phyloP scores from a whole-genome alignment of 257 asterid genomes.

The Solanum bulbocastanum region DNA sequence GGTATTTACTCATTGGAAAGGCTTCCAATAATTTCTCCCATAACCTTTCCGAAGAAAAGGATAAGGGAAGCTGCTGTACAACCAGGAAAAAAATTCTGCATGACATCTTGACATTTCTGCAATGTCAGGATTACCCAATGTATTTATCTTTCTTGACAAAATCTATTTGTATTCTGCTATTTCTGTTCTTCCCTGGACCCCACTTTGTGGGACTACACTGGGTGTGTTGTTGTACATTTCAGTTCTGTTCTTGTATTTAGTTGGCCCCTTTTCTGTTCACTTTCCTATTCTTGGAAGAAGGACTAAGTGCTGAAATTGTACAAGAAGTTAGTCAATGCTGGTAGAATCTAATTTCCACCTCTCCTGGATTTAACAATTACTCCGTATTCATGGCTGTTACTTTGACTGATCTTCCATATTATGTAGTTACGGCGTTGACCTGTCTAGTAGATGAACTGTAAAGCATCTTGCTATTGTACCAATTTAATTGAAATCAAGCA shows the following conservation, averaged over 20 bases:
- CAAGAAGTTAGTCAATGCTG: not conserved
- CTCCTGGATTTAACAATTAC: not conserved
- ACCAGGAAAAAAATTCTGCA: constrained; percentile 40
- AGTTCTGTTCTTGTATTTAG: not conserved
- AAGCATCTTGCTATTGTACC: not conserved
- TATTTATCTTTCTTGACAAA: constrained; percentile 25
- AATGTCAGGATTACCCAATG: constrained; percentile 92
- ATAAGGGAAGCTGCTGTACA: constrained; percentile 38
- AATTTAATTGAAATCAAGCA: not conserved
- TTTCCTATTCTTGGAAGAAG: not conserved
- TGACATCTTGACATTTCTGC: constrained; percentile 63
- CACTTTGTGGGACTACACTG: not conserved
- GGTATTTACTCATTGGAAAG: constrained; percentile 19
- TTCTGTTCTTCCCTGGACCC: not conserved
- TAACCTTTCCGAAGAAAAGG: constrained; percentile 27
- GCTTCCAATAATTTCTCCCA: constrained; percentile 17
- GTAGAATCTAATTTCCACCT: not conserved
- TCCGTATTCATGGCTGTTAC: not conserved
- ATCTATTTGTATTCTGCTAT: not conserved
- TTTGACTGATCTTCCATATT: not conserved
- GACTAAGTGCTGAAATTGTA: not conserved
- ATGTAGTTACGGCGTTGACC: not conserved
- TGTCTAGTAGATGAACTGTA: not conserved
- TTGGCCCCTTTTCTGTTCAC: not conserved
- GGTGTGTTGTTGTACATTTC: not conserved